Conservation (phyloP, 2,329 filamentous ascomycete species). For the Ophiocordyceps robertsii region DNA sequence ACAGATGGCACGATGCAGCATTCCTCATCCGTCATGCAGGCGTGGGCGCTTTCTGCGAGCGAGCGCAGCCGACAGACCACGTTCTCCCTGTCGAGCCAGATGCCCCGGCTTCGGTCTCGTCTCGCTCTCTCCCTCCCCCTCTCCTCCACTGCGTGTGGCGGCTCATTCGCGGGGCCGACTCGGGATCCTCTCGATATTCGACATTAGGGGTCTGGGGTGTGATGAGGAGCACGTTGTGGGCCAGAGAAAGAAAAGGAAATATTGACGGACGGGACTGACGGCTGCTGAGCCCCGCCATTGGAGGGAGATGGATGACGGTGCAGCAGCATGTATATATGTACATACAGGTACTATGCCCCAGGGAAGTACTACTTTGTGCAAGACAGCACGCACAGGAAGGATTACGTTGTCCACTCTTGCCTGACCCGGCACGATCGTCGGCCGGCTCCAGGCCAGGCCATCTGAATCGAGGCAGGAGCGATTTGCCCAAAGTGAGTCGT, state of each 20-base stretch:
- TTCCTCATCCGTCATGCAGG: not conserved
- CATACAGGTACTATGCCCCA: too few species aligned
- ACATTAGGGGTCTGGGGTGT: too few species aligned
- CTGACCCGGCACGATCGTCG: not conserved
- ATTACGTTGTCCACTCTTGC: too few species aligned
- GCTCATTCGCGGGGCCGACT: too few species aligned
- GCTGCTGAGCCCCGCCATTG: too few species aligned
- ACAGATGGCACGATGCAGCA: not conserved
- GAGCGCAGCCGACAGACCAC: not conserved
- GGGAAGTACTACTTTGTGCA: too few species aligned
- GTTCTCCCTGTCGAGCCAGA: not conserved
- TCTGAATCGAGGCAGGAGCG: not conserved
- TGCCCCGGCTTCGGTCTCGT: not conserved
- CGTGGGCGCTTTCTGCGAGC: slow-evolving; percentile 1
- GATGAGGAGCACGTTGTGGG: not conserved
- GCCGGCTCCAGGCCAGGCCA: not conserved
- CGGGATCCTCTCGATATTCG: too few species aligned
- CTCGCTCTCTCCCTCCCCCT: not conserved
- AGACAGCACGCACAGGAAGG: too few species aligned
- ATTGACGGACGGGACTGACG: too few species aligned
- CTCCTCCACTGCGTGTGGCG: too few species aligned
- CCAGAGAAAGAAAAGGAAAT: not conserved
- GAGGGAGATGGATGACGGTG: too few species aligned
- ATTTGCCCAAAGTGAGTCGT: not conserved
- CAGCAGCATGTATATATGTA: too few species aligned